phyloP scores from a whole-genome alignment of 2,329 filamentous ascomycete genomes.

The Paraphoma chrysanthemicola region DNA sequence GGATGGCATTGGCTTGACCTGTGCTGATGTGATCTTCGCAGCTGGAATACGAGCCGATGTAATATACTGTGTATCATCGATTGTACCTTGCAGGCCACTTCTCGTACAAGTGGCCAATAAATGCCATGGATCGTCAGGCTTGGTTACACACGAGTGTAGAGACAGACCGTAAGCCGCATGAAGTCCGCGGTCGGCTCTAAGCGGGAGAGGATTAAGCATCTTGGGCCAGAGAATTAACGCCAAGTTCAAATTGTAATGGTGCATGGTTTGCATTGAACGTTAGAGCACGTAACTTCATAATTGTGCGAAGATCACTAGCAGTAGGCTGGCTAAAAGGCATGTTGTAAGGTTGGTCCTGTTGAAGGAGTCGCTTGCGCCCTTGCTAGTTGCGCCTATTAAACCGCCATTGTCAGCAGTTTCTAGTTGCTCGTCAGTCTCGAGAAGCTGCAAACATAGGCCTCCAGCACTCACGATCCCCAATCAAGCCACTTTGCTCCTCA shows the following conservation, averaged over 20 bases:
- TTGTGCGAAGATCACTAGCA: not conserved
- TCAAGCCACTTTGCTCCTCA: not conserved
- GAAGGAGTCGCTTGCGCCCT: not conserved
- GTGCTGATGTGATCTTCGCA: slow-evolving; percentile 1
- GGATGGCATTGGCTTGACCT: not conserved
- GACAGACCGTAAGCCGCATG: not conserved
- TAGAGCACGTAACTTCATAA: not conserved
- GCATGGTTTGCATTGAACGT: not conserved
- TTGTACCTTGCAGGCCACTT: not conserved
- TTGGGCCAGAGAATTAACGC: not conserved
- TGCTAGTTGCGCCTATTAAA: not conserved
- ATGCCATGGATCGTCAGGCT: not conserved
- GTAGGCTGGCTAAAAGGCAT: not conserved
- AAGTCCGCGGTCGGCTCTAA: not conserved
- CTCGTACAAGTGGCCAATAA: not conserved
- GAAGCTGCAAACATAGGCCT: not conserved
- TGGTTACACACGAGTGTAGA: not conserved
- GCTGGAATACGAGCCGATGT: not conserved
- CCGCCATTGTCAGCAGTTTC: not conserved
- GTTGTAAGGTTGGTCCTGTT: not conserved
- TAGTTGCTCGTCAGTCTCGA: not conserved
- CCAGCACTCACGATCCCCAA: not conserved
- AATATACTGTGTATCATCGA: not conserved
- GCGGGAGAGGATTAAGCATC: not conserved
- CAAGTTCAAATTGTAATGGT: not conserved